Evolutionary conservation across 805 yeast species (phyloP), one percentile per base, ranked within the genome.

Genomic region (Metschnikowia shivogae): DNA sequence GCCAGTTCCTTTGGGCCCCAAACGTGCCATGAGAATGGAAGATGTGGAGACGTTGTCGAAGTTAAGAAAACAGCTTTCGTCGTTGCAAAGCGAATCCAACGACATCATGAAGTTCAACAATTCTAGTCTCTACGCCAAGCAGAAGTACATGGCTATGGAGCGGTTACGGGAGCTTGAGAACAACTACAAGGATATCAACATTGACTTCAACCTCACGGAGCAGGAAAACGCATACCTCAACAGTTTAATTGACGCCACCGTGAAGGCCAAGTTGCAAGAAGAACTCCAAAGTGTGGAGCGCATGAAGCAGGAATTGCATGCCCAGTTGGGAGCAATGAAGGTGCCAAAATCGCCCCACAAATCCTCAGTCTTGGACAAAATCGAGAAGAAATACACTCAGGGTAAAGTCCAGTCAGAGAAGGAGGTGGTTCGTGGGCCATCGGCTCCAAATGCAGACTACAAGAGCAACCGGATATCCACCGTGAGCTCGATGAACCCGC

Each of bases 21-120:
- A 68, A 47, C 59, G 75, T 34, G 67, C 75, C 6, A 68, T 66
- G 29, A 63, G 70, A 20, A 69, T 66, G 29, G 80, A 76, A 36
- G 88, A 83, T 55, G 65, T 79, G 13, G 74, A 70, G 12, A 81
- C 80, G 44, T 65, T 86, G 39, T 75, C 74, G 42, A 65, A 66
- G 8, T 66, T 86, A 39, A 72, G 86, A 53, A 73, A 74, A 45
- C 80, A 79, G 53, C 62, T 86, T 32, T 76, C 82, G 9, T 72
- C 74, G 11, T 66, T 86, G 36, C 93, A 86, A 61, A 73, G 74
- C 38, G 90, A 86, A 58, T 82, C 90, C 1, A 86, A 86, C 60
- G 89, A 81, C 50, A 82, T 86, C 33, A 76, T 86, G 61, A 86
- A 85, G 58, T 78, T 73, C 53, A 84, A 84, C 62, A 75, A 78